Conservation (phyloP, 2,329 filamentous ascomycete species). For the Cladorrhinum sp. region DNA sequence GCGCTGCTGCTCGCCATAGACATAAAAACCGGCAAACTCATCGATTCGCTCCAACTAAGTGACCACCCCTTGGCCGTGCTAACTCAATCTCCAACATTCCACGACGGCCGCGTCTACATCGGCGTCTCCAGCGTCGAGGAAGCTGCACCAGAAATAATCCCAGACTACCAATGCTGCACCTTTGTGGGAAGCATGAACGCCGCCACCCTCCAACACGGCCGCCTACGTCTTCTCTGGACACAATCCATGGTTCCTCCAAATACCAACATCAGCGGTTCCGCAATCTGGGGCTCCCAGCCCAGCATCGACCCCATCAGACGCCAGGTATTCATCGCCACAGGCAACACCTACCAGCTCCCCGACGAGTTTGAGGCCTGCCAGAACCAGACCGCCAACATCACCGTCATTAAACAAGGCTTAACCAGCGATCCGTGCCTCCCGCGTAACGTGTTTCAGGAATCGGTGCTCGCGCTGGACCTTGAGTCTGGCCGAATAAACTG, state of each 20-base stretch:
- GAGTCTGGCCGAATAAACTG: conserved; percentile 27
- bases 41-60: conserved; percentile 27
- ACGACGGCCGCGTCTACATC: conserved; percentile 29
- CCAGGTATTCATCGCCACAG: conserved; percentile 33
- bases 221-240: not conserved
- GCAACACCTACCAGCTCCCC: conserved; percentile 32
- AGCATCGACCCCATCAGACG: conserved; percentile 29
- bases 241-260: not conserved
- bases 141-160: conserved; percentile 11
- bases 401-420: too few relatives aligned
- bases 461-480: conserved; percentile 30
- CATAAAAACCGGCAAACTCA: conserved; percentile 21
- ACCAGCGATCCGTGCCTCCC: conserved; percentile 26
- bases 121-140: conserved; percentile 32
- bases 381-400: conserved; percentile 17
- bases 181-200: conserved; percentile 34
- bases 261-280: conserved; percentile 24
- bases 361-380: conserved; percentile 24
- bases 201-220: conserved; percentile 16
- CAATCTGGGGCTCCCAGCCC: conserved; percentile 34
- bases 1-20: conserved; percentile 31
- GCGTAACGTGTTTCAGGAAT: conserved; percentile 29
- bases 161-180: conserved; percentile 31
- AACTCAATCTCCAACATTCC: conserved; percentile 31
- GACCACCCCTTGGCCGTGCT: conserved; percentile 29